Conservation (phyloP, 257 asterid genomes). For the Solanum sejunctum region DNA sequence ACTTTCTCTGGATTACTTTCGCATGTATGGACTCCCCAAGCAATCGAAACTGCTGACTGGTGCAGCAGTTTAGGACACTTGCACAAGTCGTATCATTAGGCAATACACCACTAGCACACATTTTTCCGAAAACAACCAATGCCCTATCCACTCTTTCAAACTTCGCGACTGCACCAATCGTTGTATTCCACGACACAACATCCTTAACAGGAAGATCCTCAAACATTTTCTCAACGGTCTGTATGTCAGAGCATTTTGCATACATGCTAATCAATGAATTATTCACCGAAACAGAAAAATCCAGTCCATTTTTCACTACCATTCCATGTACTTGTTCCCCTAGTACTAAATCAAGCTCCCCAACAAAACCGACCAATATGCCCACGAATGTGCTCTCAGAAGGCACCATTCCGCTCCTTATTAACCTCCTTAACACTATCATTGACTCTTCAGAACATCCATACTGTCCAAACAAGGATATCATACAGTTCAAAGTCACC, state of each 20-base stretch:
- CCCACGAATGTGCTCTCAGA: constrained; percentile 45
- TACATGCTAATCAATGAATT: constrained; percentile 59
- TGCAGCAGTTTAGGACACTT: constrained; percentile 39
- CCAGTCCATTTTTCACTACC: constrained; percentile 43
- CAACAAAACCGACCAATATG: constrained; percentile 29
- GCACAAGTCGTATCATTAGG: constrained; percentile 45
- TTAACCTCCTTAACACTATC: constrained; percentile 33
- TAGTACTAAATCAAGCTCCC: constrained; percentile 14
- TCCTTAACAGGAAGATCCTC: constrained; percentile 38
- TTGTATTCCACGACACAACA: constrained; percentile 54
- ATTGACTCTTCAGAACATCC: constrained; percentile 35
- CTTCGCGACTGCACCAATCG: constrained; percentile 38
- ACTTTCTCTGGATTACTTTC: constrained; percentile 35
- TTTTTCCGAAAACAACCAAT: constrained; percentile 22
- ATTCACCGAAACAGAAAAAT: constrained; percentile 21
- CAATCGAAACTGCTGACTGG: constrained; percentile 17
- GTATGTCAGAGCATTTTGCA: constrained; percentile 20
- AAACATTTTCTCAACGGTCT: constrained; percentile 42
- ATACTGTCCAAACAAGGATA: constrained; percentile 41
- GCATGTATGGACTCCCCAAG: constrained; percentile 55
- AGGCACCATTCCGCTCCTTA: constrained; percentile 19
- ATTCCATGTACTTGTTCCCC: constrained; percentile 55
- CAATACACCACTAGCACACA: constrained; percentile 28
- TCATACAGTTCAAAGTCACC: constrained; percentile 56
- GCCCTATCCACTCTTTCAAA: constrained; percentile 28